Evolutionary conservation across 495 filamentous ascomycete species (phyloP).

Genomic region (Pyronema domesticum): DNA sequence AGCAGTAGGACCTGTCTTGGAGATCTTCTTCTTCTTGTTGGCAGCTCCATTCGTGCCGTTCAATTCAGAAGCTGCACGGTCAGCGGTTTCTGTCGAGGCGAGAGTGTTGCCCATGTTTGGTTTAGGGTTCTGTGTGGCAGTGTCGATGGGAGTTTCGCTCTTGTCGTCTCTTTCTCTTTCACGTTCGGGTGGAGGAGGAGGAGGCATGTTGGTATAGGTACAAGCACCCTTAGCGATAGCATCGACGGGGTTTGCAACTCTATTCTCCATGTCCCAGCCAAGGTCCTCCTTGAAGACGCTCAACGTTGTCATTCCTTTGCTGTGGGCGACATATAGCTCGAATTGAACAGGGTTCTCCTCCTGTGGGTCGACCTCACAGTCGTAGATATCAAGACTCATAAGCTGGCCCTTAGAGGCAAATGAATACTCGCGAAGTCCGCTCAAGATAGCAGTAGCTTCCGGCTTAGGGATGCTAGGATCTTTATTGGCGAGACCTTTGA

Average conservation of each 20-base stretch:
- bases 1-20: slow-evolving; percentile 27
- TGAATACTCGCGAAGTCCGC: slow-evolving; percentile 83
- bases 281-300: slow-evolving; percentile 71
- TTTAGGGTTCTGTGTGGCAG: neutral
- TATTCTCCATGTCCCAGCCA: slow-evolving; percentile 75
- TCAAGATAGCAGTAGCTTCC: slow-evolving; percentile 89
- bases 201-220: slow-evolving; percentile 16
- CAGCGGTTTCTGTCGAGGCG: slow-evolving; percentile 13
- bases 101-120: slow-evolving; percentile 26
- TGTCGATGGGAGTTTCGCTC: slow-evolving; percentile 16
- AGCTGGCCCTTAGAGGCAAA: slow-evolving; percentile 75
- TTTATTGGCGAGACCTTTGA: slow-evolving; percentile 54
- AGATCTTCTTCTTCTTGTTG: slow-evolving; percentile 46
- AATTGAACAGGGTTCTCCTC: slow-evolving; percentile 41
- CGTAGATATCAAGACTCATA: slow-evolving; percentile 73
- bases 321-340: slow-evolving; percentile 94
- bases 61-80: slow-evolving; percentile 3
- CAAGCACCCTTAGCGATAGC: slow-evolving; percentile 41
- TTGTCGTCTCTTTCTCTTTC: slow-evolving; percentile 39
- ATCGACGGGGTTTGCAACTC: slow-evolving; percentile 57
- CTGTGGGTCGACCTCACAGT: slow-evolving; percentile 41
- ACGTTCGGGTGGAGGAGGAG: slow-evolving; percentile 25
- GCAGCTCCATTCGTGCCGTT: slow-evolving; percentile 30
- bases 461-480: slow-evolving; percentile 59
- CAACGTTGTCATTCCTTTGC: slow-evolving; percentile 76